Conservation (phyloP, 2,329 filamentous ascomycete species). For the Aspergillus felis region DNA sequence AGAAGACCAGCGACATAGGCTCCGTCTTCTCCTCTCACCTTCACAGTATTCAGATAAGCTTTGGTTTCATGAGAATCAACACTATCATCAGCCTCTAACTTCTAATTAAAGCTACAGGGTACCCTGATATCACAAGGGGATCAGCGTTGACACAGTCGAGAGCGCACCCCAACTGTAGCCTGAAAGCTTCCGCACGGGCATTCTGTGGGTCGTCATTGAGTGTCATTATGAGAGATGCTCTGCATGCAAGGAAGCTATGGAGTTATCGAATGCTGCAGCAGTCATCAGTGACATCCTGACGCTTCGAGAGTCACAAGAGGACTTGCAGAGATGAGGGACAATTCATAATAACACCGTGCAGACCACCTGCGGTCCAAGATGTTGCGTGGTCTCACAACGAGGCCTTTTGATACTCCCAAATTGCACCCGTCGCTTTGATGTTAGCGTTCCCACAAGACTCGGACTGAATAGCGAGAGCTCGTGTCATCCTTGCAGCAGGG, state of each 20-base stretch:
- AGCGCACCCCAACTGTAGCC: background rate
- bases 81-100: no score
- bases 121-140: background rate
- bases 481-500: slow-evolving; percentile 80
- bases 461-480: slow-evolving; percentile 89
- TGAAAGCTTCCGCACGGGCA: background rate
- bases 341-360: slow-evolving; percentile 87
- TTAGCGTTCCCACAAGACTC: slow-evolving; percentile 91
- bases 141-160: background rate
- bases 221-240: background rate
- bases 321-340: slow-evolving; percentile 79
- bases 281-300: slow-evolving; percentile 70
- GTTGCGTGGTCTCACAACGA: slow-evolving; percentile 71
- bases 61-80: no score
- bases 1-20: no score
- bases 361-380: slow-evolving; percentile 77
- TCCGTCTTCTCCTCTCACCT: no score
- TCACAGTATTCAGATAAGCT: no score
- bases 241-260: background rate
- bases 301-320: slow-evolving; percentile 79
- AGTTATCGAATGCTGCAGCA: background rate
- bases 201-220: background rate
- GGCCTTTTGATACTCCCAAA: slow-evolving; percentile 80
- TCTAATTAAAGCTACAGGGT: background rate
- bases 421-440: slow-evolving; percentile 95